phyloP scores from a whole-genome alignment of 495 filamentous ascomycete genomes.

The Staphylotrichum longicolle region DNA sequence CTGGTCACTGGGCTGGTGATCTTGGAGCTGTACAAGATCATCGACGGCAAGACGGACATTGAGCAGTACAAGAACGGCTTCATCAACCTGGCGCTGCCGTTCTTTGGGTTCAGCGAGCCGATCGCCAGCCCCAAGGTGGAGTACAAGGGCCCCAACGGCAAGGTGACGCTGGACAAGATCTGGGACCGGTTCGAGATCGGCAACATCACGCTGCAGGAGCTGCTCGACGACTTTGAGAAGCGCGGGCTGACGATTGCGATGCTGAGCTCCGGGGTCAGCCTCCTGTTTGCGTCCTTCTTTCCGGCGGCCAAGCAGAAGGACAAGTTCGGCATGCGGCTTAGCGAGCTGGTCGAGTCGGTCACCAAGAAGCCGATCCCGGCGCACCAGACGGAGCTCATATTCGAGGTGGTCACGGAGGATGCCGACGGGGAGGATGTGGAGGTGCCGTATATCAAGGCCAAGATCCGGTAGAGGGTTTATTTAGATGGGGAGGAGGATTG shows the following conservation, averaged over 20 bases:
- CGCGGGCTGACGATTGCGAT: slow-evolving; percentile 83
- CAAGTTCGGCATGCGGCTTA: slow-evolving; percentile 57
- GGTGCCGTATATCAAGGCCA: slow-evolving; percentile 94
- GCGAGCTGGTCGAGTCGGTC: slow-evolving; percentile 80
- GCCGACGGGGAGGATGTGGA: slow-evolving; percentile 90
- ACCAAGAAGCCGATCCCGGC: slow-evolving; percentile 87
- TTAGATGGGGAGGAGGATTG: background rate
- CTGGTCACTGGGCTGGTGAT: slow-evolving; percentile 91
- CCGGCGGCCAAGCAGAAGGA: slow-evolving; percentile 86
- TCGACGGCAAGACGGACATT: slow-evolving; percentile 91
- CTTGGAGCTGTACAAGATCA: slow-evolving; percentile 92
- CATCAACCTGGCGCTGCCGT: slow-evolving; percentile 92
- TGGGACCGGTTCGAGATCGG: slow-evolving; percentile 97
- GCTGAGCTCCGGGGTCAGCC: slow-evolving; percentile 92
- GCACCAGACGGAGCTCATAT: slow-evolving; percentile 93
- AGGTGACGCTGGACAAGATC: slow-evolving; percentile 87
- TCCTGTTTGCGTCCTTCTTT: slow-evolving; percentile 97
- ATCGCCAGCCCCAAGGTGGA: slow-evolving; percentile 88
- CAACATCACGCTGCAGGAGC: slow-evolving; percentile 78
- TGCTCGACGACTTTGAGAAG: slow-evolving; percentile 74
- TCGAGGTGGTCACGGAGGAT: slow-evolving; percentile 94
- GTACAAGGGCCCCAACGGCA: slow-evolving; percentile 70
- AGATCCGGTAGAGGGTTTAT: slow-evolving; percentile 41
- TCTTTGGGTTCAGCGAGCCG: slow-evolving; percentile 97
- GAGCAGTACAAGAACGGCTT: slow-evolving; percentile 99